phyloP scores from a whole-genome alignment of 345 rosid genomes.

The Cochlearia excelsa region DNA sequence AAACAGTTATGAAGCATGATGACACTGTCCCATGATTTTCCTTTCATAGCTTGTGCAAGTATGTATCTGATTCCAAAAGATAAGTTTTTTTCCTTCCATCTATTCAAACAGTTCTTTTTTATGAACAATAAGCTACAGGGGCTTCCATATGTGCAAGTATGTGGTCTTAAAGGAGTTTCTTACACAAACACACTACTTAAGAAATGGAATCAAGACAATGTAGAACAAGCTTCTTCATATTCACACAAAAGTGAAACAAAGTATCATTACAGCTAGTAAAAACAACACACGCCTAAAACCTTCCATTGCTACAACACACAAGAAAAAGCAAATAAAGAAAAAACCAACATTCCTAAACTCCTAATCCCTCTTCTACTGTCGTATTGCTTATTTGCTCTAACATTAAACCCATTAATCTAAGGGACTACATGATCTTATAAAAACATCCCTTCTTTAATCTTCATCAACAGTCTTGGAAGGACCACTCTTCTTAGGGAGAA shows the following conservation, averaged over 20 bases:
- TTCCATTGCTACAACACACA: slow-evolving; percentile 3
- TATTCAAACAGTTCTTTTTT: too few species aligned
- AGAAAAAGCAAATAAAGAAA: not conserved
- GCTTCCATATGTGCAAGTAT: too few species aligned
- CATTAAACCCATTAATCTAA: not conserved
- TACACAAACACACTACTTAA: too few species aligned
- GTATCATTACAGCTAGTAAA: slow-evolving; percentile 8
- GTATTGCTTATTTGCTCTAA: not conserved
- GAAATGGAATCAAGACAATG: not conserved
- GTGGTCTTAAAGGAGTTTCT: too few species aligned
- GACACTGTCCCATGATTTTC: too few species aligned
- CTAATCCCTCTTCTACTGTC: not conserved
- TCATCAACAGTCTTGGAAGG: slow-evolving; percentile 48
- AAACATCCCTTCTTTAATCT: slow-evolving; percentile 39
- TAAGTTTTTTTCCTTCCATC: too few species aligned
- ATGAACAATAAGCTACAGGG: too few species aligned
- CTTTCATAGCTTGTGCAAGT: too few species aligned
- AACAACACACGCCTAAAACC: not conserved
- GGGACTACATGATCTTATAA: too few species aligned
- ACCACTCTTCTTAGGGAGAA: slow-evolving; percentile 82
- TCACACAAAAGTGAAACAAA: slow-evolving; percentile 20
- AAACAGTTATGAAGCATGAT: too few species aligned
- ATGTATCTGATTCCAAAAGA: too few species aligned
- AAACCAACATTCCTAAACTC: slow-evolving; percentile 1
- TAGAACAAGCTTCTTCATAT: slow-evolving; percentile 47